Evolutionary conservation across 352 stramenopile species (phyloP).

Genomic region (Phytophthora hybrid): DNA sequence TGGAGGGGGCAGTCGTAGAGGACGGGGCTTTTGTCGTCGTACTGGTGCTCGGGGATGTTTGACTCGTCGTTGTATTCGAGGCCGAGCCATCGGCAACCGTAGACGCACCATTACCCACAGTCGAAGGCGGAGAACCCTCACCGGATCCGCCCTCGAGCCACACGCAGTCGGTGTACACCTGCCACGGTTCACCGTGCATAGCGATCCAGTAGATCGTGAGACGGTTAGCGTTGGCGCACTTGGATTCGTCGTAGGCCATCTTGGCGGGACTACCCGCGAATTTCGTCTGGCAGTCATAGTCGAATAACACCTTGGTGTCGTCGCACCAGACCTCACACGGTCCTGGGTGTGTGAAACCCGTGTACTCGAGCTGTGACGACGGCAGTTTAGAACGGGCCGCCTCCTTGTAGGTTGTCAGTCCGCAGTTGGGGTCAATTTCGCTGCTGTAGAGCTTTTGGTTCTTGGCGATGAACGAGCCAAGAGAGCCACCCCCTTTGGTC

Average conservation of each 20-base stretch:
- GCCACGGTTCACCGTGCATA: slow-evolving; percentile 59
- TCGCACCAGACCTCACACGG: slow-evolving; percentile 73
- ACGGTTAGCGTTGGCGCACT: slow-evolving; percentile 54
- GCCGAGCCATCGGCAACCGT: slow-evolving; percentile 11
- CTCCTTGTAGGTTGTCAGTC: slow-evolving; percentile 50
- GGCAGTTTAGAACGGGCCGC: slow-evolving; percentile 46
- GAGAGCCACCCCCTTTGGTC: slow-evolving; percentile 45
- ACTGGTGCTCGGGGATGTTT: neutral
- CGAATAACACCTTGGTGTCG: slow-evolving; percentile 58
- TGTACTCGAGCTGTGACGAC: slow-evolving; percentile 48
- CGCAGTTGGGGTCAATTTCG: slow-evolving; percentile 46
- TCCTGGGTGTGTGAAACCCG: slow-evolving; percentile 63
- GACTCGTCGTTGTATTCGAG: slow-evolving; percentile 23
- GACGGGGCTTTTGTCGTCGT: slow-evolving; percentile 20
- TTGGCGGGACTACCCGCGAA: slow-evolving; percentile 42
- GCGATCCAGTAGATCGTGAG: slow-evolving; percentile 68
- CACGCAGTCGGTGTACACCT: slow-evolving; percentile 66
- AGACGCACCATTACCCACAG: slow-evolving; percentile 19
- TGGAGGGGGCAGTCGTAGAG: slow-evolving; percentile 1
- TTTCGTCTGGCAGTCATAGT: slow-evolving; percentile 55
- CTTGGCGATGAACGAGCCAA: slow-evolving; percentile 51
- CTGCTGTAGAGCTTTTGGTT: slow-evolving; percentile 55
- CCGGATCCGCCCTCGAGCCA: slow-evolving; percentile 43
- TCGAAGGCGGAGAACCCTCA: slow-evolving; percentile 25
- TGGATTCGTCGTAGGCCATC: slow-evolving; percentile 53